Conservation (phyloP, 1,284 basidiomycete species). For the Stereum hirsutum region DNA sequence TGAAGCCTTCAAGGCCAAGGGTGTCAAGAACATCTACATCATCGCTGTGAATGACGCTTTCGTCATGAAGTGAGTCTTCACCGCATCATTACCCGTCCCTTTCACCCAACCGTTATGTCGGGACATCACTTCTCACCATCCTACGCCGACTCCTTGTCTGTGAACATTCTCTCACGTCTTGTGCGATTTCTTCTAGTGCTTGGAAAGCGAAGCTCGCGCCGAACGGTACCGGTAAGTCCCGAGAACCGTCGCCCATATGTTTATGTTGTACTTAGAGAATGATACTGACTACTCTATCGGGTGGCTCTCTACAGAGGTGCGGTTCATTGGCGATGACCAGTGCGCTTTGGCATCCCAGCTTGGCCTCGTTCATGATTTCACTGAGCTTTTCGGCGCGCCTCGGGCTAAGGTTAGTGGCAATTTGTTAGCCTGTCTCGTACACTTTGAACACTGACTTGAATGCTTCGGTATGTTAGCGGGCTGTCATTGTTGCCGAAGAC, state of each 20-base stretch:
- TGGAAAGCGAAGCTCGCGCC: conserved; percentile 64
- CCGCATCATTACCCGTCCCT: background rate
- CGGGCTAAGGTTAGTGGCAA: conserved; percentile 49
- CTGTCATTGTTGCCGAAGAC: conserved; percentile 46
- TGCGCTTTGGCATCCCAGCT: conserved; percentile 46
- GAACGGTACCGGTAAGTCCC: conserved; percentile 41
- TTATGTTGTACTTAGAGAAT: background rate
- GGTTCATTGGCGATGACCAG: conserved; percentile 63
- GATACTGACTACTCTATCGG: too few species aligned
- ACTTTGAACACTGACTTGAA: background rate
- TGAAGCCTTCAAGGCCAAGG: conserved; percentile 57
- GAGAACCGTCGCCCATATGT: background rate
- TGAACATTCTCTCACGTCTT: conserved; percentile 1
- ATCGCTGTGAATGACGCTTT: conserved; percentile 69
- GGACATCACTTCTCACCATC: too few species aligned
- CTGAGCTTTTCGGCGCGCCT: conserved; percentile 47
- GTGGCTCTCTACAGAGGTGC: conserved; percentile 34
- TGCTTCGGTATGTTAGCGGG: conserved; percentile 31
- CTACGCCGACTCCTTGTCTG: background rate
- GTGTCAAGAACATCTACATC: conserved; percentile 61
- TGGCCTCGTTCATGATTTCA: conserved; percentile 60
- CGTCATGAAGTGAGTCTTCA: conserved; percentile 39
- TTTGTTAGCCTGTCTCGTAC: background rate
- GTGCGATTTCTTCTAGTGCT: conserved; percentile 35
- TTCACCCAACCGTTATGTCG: too few species aligned